Evolutionary conservation across 352 stramenopile species (phyloP).

Genomic region (Phytopythium vexans): DNA sequence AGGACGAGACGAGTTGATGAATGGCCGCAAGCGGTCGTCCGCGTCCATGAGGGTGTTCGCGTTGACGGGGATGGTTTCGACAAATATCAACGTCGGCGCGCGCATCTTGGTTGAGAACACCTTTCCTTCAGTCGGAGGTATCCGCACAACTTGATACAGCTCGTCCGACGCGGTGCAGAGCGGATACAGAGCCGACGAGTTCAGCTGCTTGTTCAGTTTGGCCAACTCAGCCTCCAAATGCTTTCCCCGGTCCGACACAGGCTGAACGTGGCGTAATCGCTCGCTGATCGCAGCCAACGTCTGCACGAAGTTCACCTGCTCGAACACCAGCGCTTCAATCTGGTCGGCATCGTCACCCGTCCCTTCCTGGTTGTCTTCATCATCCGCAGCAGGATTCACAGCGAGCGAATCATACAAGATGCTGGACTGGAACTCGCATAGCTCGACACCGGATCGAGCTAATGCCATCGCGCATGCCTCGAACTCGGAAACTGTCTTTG

Average conservation of each 20-base stretch:
- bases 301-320: conserved; percentile 77
- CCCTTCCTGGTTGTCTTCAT: conserved; percentile 11
- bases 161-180: conserved; percentile 70
- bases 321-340: conserved; percentile 61
- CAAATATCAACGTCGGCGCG: conserved; percentile 71
- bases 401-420: conserved; percentile 67
- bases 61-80: conserved; percentile 67
- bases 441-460: conserved; percentile 30
- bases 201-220: conserved; percentile 49
- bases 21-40: conserved; percentile 42
- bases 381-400: conserved; percentile 7
- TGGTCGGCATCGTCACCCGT: conserved; percentile 7
- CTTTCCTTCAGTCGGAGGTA: conserved; percentile 72
- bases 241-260: conserved; percentile 43
- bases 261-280: conserved; percentile 59
- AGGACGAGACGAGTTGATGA: conserved; percentile 45
- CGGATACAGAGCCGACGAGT: conserved; percentile 63
- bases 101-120: conserved; percentile 87
- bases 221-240: conserved; percentile 47
- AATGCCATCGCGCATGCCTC: conserved; percentile 46
- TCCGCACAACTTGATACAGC: conserved; percentile 67
- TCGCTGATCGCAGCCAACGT: conserved; percentile 70
- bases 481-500: conserved; percentile 45
- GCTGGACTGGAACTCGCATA: conserved; percentile 72
- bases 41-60: conserved; percentile 26